Conservation (phyloP, 2,329 filamentous ascomycete genomes). For the Pyricularia grisea region DNA sequence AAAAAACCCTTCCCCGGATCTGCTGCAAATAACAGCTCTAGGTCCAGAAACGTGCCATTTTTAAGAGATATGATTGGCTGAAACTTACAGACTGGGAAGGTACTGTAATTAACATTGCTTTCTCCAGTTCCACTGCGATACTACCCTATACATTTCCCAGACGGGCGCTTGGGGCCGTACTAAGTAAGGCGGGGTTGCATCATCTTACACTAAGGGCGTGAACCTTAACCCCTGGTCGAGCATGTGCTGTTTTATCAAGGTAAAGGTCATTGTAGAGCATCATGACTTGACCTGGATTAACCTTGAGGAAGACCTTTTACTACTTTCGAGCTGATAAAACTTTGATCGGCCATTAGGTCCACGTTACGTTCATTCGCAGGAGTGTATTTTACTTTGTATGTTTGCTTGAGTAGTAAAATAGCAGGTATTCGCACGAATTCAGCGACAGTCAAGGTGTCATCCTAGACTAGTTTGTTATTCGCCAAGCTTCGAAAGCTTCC, state of each 20-base stretch:
- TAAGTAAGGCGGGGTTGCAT: neutral
- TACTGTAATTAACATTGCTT: neutral
- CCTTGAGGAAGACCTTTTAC: neutral
- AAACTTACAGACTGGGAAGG: neutral
- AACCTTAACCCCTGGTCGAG: neutral
- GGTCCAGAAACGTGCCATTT: conserved; percentile 1
- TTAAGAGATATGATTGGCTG: neutral
- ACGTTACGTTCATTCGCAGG: neutral
- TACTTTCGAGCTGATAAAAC: neutral
- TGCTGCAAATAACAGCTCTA: neutral
- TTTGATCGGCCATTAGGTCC: neutral
- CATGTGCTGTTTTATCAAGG: neutral
- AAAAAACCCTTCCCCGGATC: neutral
- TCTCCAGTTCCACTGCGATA: neutral
- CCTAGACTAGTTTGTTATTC: neutral
- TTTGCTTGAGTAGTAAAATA: neutral
- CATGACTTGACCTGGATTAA: too few species aligned
- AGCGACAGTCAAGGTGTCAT: neutral
- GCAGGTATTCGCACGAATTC: neutral
- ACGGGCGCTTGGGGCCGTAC: too few species aligned
- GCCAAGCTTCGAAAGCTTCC: neutral
- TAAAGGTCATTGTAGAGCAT: neutral
- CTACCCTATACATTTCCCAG: neutral
- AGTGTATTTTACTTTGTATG: neutral
- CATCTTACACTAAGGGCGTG: neutral